These are phyloP conservation scores for Nephelium lappaceum DNA, from an alignment of 345 rosid genomes.

Conservation along the genomic window DNA sequence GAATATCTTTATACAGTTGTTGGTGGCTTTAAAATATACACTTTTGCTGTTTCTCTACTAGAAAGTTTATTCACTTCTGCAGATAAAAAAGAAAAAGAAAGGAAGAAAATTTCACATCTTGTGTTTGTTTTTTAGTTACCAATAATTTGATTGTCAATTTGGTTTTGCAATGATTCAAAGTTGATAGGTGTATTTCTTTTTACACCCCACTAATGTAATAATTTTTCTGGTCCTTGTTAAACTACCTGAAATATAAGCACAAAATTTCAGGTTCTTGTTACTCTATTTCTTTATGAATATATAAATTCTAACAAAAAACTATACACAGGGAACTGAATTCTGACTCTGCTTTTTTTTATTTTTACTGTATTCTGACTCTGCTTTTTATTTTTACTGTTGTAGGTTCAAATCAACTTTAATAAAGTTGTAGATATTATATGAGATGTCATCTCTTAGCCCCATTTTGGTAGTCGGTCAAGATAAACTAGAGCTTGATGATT, in stretches of 20 bases:
- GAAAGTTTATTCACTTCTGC: slow-evolving; percentile 5
- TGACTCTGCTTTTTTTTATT: background rate
- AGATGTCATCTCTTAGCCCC: slow-evolving; percentile 7
- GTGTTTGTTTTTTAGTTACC: slow-evolving; percentile 25
- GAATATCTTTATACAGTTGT: slow-evolving; percentile 4
- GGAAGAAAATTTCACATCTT: background rate
- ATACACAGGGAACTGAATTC: background rate
- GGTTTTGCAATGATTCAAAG: slow-evolving; percentile 5
- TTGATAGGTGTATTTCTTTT: background rate
- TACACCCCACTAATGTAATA: background rate
- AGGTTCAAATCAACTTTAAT: slow-evolving; percentile 40
- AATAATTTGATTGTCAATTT: slow-evolving; percentile 23
- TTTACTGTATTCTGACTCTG: too few relatives aligned
- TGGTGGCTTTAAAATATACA: slow-evolving; percentile 19
- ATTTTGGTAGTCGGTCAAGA: slow-evolving; percentile 27
- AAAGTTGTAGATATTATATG: slow-evolving; percentile 21
- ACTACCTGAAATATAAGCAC: background rate
- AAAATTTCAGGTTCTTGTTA: slow-evolving; percentile 2
- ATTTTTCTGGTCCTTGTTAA: too few relatives aligned
- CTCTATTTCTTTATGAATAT: background rate
- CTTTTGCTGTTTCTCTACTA: slow-evolving; percentile 26
- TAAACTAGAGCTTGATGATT: slow-evolving; percentile 24
- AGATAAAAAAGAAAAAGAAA: too few relatives aligned
- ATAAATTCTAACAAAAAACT: background rate
- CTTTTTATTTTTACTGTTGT: background rate